These are phyloP conservation scores for Candida broadrunensis DNA, from an alignment of 805 yeast genomes.

Conservation along the genomic window DNA sequence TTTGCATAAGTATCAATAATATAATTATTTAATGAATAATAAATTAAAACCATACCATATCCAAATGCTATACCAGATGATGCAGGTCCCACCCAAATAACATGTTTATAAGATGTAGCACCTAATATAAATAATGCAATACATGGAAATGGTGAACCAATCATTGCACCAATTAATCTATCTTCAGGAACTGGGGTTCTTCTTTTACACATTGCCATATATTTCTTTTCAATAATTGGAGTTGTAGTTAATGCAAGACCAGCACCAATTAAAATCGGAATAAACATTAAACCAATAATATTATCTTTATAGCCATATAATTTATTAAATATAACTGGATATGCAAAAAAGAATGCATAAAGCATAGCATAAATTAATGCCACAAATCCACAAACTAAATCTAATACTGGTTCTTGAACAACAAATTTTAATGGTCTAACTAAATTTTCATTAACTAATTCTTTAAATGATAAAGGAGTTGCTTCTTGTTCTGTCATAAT, in stretches of 20 bases:
- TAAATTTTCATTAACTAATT: conserved; percentile 69
- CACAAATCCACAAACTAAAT: conserved; percentile 78
- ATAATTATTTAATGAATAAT: conserved; percentile 66
- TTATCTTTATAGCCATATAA: conserved; percentile 78
- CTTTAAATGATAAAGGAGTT: conserved; percentile 63
- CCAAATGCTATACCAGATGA: conserved; percentile 59
- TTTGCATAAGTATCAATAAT: conserved; percentile 88
- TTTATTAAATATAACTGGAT: conserved; percentile 81
- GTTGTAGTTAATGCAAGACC: conserved; percentile 69
- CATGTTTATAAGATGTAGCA: conserved; percentile 67
- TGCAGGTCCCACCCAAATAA: conserved; percentile 67
- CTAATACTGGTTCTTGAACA: conserved; percentile 80
- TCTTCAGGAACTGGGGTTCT: conserved; percentile 77
- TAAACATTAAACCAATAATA: conserved; percentile 78
- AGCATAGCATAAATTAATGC: conserved; percentile 86
- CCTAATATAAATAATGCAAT: conserved; percentile 77
- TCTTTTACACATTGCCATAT: conserved; percentile 46
- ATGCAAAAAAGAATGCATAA: conserved; percentile 93
- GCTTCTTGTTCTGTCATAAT: conserved; percentile 95
- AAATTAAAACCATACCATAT: conserved; percentile 59
- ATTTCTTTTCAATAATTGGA: conserved; percentile 64
- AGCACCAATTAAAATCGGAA: conserved; percentile 90
- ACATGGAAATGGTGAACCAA: conserved; percentile 81
- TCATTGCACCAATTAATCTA: conserved; percentile 75
- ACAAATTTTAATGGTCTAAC: conserved; percentile 78